Evolutionary conservation across 2,329 filamentous ascomycete species (phyloP).

Genomic region (Neophaeococcomyces mojaviensis): DNA sequence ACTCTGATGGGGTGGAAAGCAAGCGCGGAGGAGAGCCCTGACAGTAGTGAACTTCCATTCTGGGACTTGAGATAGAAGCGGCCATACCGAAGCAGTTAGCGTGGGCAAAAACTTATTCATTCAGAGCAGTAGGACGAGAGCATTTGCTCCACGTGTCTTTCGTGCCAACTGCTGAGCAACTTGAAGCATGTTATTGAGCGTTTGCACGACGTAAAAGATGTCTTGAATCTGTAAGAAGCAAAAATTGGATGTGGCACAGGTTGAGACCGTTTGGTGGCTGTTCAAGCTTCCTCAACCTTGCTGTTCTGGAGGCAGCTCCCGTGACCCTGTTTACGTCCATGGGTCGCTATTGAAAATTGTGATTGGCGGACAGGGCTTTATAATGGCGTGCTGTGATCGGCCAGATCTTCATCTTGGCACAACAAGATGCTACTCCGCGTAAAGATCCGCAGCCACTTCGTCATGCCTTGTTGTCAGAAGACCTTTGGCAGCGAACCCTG

Average conservation of each 20-base stretch:
- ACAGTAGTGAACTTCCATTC: background rate
- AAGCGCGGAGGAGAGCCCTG: slow-evolving; percentile 3
- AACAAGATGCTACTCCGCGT: background rate
- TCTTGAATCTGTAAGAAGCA: background rate
- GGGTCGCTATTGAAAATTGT: background rate
- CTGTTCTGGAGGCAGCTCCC: slow-evolving; percentile 1
- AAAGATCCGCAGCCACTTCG: background rate
- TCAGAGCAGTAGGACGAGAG: background rate
- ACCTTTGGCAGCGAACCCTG: background rate
- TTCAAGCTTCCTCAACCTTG: background rate
- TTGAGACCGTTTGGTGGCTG: background rate
- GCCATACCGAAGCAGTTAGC: background rate
- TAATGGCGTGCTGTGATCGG: background rate
- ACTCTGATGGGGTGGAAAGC: background rate
- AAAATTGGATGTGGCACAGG: background rate
- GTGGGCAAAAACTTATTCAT: background rate
- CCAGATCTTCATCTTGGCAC: background rate
- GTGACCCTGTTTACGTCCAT: background rate
- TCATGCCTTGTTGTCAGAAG: background rate
- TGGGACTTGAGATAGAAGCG: background rate
- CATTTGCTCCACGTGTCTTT: slow-evolving; percentile 1
- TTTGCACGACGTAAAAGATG: background rate
- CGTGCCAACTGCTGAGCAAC: slow-evolving; percentile 4
- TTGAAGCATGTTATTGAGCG: background rate
- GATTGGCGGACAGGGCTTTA: background rate